Evolutionary conservation across 768 basidiomycete genomes (phyloP).

Genomic region (Zangia roseola): DNA sequence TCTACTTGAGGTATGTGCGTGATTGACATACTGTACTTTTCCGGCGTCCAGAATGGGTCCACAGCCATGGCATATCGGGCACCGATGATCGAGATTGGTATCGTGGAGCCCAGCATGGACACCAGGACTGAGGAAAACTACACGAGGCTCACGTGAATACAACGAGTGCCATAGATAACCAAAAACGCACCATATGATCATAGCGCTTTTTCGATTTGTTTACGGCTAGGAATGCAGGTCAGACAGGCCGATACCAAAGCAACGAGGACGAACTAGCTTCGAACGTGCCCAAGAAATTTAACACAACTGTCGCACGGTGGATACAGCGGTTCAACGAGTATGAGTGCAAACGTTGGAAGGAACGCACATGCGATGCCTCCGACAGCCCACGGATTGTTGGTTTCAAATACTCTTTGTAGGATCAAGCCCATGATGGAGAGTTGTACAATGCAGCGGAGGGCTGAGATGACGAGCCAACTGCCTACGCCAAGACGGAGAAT

Average conservation of each 20-base stretch:
- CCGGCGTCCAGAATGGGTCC: slow-evolving; percentile 80
- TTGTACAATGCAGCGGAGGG: slow-evolving; percentile 74
- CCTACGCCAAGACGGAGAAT: slow-evolving; percentile 71
- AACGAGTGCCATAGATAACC: background rate
- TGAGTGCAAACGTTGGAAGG: background rate
- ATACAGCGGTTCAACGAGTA: background rate
- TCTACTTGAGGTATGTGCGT: slow-evolving; percentile 17
- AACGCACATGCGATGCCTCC: slow-evolving; percentile 68
- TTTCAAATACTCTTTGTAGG: slow-evolving; percentile 72
- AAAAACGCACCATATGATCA: slow-evolving; percentile 63
- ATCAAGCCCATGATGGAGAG: slow-evolving; percentile 71
- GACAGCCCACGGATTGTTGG: slow-evolving; percentile 72
- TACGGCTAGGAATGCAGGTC: slow-evolving; percentile 45
- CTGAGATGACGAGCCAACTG: slow-evolving; percentile 62
- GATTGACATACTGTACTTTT: slow-evolving; percentile 60
- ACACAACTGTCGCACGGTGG: slow-evolving; percentile 42
- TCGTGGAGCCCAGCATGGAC: slow-evolving; percentile 72
- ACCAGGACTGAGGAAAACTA: slow-evolving; percentile 64
- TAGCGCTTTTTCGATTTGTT: slow-evolving; percentile 79
- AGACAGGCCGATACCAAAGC: background rate
- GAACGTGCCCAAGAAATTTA: slow-evolving; percentile 75
- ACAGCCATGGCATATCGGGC: slow-evolving; percentile 73
- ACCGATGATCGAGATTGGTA: slow-evolving; percentile 78
- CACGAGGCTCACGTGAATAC: slow-evolving; percentile 8
- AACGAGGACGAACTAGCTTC: slow-evolving; percentile 58